These are phyloP conservation scores for Linnemannia hyalina DNA, from an alignment of 192 early-diverging fungal species.

Conservation along the genomic window DNA sequence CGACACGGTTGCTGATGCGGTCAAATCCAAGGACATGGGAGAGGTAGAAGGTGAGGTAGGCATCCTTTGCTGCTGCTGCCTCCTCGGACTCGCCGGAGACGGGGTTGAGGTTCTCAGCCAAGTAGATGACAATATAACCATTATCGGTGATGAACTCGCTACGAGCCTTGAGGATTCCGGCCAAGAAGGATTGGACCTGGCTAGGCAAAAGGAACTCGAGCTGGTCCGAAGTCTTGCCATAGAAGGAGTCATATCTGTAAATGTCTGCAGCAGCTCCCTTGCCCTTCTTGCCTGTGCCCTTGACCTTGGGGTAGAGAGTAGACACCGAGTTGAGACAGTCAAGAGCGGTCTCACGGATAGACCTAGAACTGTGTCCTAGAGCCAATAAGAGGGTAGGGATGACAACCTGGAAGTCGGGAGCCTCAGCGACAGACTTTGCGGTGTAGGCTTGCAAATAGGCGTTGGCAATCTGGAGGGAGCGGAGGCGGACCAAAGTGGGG, in stretches of 20 bases:
- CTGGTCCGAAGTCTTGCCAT: constrained; percentile 51
- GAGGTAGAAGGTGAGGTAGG: constrained; percentile 64
- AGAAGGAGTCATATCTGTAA: constrained; percentile 53
- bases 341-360: constrained; percentile 75
- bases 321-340: constrained; percentile 68
- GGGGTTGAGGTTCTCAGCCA: constrained; percentile 57
- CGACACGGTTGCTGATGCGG: constrained; percentile 55
- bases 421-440: constrained; percentile 21
- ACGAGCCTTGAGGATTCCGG: constrained; percentile 36
- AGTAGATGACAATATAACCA: constrained; percentile 54
- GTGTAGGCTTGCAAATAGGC: constrained; percentile 58
- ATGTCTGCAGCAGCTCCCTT: constrained; percentile 40
- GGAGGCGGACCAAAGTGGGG: constrained; percentile 49
- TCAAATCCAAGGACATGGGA: constrained; percentile 66
- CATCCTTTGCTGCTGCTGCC: constrained; percentile 46
- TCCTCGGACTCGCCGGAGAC: constrained; percentile 39
- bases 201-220: constrained; percentile 46
- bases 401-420: constrained; percentile 74
- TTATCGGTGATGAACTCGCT: constrained; percentile 57
- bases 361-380: constrained; percentile 65
- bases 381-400: constrained; percentile 80
- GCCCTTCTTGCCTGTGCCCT: constrained; percentile 55
- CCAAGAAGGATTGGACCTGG: constrained; percentile 27
- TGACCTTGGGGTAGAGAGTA: constrained; percentile 57
- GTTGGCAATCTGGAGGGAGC: constrained; percentile 69